A percentile compares a stretch with the other conserved stretches of the same genome.
Evolutionary conservation across 306 rosid genomes (phyloP).

Genomic region (Inga laurina): DNA sequence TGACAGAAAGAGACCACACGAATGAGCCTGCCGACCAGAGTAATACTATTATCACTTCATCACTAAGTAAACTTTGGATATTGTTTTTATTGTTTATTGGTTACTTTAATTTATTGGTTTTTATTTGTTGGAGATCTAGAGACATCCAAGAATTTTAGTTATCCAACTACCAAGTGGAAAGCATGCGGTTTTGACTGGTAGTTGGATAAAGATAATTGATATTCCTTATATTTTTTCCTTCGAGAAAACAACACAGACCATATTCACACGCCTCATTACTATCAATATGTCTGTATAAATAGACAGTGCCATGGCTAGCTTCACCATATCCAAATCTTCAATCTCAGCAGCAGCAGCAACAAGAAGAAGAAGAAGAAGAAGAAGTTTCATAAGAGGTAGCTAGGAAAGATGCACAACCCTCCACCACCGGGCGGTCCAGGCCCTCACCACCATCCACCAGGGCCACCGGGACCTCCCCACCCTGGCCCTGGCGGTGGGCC

Average conservation of each 20-base stretch:
- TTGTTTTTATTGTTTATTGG: not conserved
- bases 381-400: not conserved
- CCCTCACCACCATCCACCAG: conserved; percentile 40
- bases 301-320: not conserved
- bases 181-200: conserved; percentile 25
- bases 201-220: conserved; percentile 1
- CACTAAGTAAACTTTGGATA: not conserved
- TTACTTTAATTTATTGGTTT: too few species aligned
- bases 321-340: not conserved
- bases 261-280: not conserved
- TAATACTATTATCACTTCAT: not conserved
- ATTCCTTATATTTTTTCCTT: not conserved
- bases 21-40: not conserved
- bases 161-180: not conserved
- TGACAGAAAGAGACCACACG: not conserved
- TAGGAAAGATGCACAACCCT: conserved; percentile 45
- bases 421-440: conserved; percentile 50
- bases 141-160: conserved; percentile 34
- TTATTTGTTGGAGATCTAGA: not conserved
- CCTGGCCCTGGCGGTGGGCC: not conserved
- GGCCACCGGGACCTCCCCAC: conserved; percentile 34
- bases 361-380: not conserved
- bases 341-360: not conserved
- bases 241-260: not conserved
- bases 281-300: not conserved